phyloP scores from a whole-genome alignment of 176 grass and related monocot genomes.

The Guadua angustifolia region DNA sequence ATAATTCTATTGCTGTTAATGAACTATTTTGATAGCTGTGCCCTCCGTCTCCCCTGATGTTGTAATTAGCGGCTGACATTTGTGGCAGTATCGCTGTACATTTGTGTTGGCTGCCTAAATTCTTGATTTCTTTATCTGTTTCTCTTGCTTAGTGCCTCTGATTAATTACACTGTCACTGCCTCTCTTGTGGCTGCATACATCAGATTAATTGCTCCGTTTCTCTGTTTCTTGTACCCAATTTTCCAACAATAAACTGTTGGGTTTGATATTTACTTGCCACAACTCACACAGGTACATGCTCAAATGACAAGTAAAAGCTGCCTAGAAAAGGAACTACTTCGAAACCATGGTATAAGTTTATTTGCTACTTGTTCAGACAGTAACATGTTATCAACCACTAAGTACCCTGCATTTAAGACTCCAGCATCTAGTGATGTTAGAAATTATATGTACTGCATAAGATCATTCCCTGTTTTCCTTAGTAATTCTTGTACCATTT shows the following conservation, averaged over 20 bases:
- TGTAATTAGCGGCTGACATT: conserved; percentile 10
- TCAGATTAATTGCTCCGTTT: conserved; percentile 4
- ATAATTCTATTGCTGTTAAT: neutral
- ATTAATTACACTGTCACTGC: conserved; percentile 3
- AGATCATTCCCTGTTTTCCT: no score
- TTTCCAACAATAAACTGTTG: conserved; percentile 6
- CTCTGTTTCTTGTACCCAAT: conserved; percentile 21
- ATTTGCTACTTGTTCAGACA: neutral
- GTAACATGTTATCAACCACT: neutral
- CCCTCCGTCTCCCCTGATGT: neutral
- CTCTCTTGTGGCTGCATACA: neutral
- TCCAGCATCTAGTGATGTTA: no score
- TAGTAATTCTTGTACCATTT: no score
- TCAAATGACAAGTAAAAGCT: neutral
- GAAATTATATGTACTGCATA: no score
- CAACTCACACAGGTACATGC: conserved; percentile 16
- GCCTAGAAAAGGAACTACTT: neutral
- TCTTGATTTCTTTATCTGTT: conserved; percentile 1
- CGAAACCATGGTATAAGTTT: neutral
- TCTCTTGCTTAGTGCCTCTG: neutral
- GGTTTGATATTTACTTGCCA: conserved; percentile 14
- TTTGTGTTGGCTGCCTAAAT: neutral
- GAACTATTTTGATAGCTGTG: neutral
- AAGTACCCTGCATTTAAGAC: neutral
- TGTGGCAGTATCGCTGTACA: neutral